Conservation (phyloP, 768 basidiomycete genomes). For the Suillus decipiens region DNA sequence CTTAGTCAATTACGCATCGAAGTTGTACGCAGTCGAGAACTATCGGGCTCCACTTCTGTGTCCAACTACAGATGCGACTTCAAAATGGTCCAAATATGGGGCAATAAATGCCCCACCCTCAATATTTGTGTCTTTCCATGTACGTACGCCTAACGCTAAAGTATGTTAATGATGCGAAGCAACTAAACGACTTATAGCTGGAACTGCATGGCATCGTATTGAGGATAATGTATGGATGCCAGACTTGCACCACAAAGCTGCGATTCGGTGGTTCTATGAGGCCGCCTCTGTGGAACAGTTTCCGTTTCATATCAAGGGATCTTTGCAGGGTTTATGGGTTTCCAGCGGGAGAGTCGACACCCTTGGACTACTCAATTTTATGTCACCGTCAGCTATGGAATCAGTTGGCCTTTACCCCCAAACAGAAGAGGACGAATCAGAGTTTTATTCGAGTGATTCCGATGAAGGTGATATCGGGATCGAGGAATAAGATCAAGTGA, state of each 20-base stretch:
- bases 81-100: constrained; percentile 4
- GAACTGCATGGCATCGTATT: constrained; percentile 13
- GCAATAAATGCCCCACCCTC: constrained; percentile 9
- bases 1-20: not conserved
- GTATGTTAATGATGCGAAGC: not conserved
- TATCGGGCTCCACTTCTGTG: not conserved
- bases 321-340: not conserved
- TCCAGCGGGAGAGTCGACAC: not conserved
- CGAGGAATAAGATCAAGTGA: not conserved
- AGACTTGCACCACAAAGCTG: constrained; percentile 7
- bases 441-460: not conserved
- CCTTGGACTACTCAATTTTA: constrained; percentile 6
- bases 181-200: constrained; percentile 7
- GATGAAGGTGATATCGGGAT: constrained; percentile 4
- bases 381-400: constrained; percentile 1
- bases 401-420: not conserved
- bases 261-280: constrained; percentile 5
- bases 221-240: constrained; percentile 12
- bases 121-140: constrained; percentile 10
- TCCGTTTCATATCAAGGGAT: not conserved
- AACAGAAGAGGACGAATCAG: constrained; percentile 3
- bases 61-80: constrained; percentile 7
- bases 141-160: constrained; percentile 6
- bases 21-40: not conserved
- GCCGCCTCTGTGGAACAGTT: not conserved